A percentile compares a stretch with the other conserved stretches of the same genome.
phyloP scores from a whole-genome alignment of 2,329 filamentous ascomycete genomes.

The Neoscytalidium dimidiatum region DNA sequence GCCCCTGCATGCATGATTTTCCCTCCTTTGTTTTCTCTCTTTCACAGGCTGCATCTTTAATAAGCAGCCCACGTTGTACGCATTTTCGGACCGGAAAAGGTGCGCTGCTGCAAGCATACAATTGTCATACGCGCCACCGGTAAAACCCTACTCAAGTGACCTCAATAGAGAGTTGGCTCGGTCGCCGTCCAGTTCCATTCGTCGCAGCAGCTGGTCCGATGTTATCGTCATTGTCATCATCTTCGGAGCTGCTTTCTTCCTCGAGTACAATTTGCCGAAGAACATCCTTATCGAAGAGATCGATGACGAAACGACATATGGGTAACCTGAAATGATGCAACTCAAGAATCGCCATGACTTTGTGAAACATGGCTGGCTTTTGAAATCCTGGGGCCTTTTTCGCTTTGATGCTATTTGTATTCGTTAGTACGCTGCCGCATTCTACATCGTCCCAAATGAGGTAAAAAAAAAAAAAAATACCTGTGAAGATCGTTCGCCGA shows the following conservation, averaged over 20 bases:
- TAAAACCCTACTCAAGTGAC: not conserved
- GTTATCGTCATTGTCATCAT: not conserved
- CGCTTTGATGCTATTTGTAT: slow-evolving; percentile 59
- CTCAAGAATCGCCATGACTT: slow-evolving; percentile 82
- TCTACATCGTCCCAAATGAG: no score
- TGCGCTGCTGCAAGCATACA: not conserved
- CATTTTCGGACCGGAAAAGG: no score
- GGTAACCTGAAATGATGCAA: slow-evolving; percentile 86
- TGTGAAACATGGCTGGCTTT: slow-evolving; percentile 76
- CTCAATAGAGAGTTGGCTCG: slow-evolving; percentile 3
- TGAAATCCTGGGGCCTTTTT: slow-evolving; percentile 75
- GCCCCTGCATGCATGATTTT: not conserved
- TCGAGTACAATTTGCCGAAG: slow-evolving; percentile 82
- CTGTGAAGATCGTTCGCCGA: slow-evolving; percentile 75
- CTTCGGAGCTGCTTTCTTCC: slow-evolving; percentile 53
- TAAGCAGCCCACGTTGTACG: no score
- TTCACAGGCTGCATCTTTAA: no score
- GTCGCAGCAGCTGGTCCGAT: not conserved
- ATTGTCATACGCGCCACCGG: not conserved
- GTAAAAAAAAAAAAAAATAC: slow-evolving; percentile 39
- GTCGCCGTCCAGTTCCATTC: not conserved
- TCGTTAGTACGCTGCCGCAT: no score
- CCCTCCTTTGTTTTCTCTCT: not conserved
- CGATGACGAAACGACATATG: slow-evolving; percentile 85
- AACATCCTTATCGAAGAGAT: slow-evolving; percentile 90